Percentiles rank a stretch among this genome's conserved stretches.
Evolutionary conservation across 176 grass and related monocot genomes (phyloP).

Genomic region (Luzula sylvatica): DNA sequence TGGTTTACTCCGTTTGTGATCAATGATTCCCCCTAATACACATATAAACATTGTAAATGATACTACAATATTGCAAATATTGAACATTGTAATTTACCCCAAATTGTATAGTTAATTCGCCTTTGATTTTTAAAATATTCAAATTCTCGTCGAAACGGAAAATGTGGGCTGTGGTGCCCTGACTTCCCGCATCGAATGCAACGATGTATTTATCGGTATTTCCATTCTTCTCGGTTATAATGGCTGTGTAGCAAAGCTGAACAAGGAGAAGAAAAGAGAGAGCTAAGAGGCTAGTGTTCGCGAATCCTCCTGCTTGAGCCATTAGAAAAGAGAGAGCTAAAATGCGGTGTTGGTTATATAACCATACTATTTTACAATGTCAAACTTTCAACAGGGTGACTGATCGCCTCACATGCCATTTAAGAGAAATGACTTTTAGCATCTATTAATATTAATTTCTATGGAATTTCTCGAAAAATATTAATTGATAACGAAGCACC

Average conservation of each 20-base stretch:
- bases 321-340: too few species aligned
- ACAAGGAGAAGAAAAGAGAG: background rate
- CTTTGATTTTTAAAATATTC: background rate
- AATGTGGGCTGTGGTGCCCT: background rate
- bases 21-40: constrained; percentile 30
- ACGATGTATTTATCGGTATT: background rate
- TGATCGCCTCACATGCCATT: too few species aligned
- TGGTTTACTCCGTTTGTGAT: constrained; percentile 37
- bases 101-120: background rate
- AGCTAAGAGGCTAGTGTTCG: background rate
- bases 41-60: background rate
- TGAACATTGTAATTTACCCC: too few species aligned
- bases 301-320: too few species aligned
- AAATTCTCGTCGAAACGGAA: background rate
- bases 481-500: too few species aligned
- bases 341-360: too few species aligned
- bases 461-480: too few species aligned
- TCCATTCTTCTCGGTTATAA: background rate
- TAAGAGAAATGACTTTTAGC: too few species aligned
- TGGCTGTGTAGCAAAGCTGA: background rate
- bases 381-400: too few species aligned
- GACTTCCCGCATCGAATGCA: background rate
- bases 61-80: too few species aligned
- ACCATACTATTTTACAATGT: too few species aligned
- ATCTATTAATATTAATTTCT: too few species aligned